Evolutionary conservation across 768 basidiomycete species (phyloP).

Genomic region (Boletus pseudo-olivaceus): DNA sequence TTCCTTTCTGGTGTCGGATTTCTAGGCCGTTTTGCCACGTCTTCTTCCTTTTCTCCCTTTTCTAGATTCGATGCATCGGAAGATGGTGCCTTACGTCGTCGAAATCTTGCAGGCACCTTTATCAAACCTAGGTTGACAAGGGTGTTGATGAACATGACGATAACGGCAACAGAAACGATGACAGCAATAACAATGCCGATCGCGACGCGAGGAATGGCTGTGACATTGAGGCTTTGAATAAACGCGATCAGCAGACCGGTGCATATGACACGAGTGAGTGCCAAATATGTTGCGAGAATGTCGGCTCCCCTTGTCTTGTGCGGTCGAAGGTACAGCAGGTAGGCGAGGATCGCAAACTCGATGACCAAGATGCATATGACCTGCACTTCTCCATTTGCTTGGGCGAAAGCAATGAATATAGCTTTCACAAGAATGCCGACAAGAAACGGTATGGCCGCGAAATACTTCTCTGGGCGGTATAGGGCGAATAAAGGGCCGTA

Average conservation of each 20-base stretch:
- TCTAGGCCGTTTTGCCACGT: constrained; percentile 34
- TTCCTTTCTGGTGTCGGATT: constrained; percentile 55
- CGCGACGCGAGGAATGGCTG: constrained; percentile 75
- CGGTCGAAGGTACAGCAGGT: constrained; percentile 55
- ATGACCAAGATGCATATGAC: constrained; percentile 62
- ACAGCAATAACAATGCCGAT: constrained; percentile 75
- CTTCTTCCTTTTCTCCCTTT: constrained; percentile 24
- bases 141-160: constrained; percentile 68
- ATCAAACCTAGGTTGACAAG: constrained; percentile 46
- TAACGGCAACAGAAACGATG: constrained; percentile 64
- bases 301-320: constrained; percentile 67
- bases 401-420: constrained; percentile 65
- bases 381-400: constrained; percentile 61
- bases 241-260: constrained; percentile 77
- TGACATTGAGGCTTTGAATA: constrained; percentile 56
- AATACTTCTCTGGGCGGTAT: constrained; percentile 65
- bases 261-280: constrained; percentile 63
- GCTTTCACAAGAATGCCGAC: constrained; percentile 62
- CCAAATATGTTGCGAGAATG: constrained; percentile 63
- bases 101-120: constrained; percentile 19
- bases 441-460: constrained; percentile 59
- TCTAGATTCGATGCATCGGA: constrained; percentile 26
- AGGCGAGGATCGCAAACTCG: constrained; percentile 58
- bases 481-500: constrained; percentile 62
- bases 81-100: constrained; percentile 10